Evolutionary conservation across 345 rosid species (phyloP), one percentile per base, ranked within the genome.

Genomic region (Anacardium occidentale): DNA sequence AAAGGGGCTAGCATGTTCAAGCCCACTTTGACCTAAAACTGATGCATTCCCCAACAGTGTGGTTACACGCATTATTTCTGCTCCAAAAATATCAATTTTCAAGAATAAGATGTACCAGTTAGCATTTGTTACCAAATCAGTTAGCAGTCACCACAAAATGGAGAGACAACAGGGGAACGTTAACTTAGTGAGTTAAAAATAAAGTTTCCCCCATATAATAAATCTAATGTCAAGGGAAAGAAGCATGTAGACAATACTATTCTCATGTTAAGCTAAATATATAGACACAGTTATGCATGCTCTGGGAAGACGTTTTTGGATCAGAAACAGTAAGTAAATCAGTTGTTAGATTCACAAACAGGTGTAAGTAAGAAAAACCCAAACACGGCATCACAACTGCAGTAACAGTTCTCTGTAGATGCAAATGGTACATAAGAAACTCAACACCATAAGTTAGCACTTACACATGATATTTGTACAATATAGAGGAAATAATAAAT

Each of bases 51-150:
- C 97, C 98, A 95, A 90, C 83, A 90, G 90, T 71, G 97, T 85
- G 71, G 98, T 94, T 88, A 94, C 98, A 90, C 94, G 97, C 94
- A 88, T 82, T 77, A 94, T 94, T 87, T 94, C 97, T 91, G 98
- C 88, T 94, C 81, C 94, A 91, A 91, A 88, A 88, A 91, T 86
- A 92, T 94, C 93, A 90, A 84, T 91, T 91, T 89, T 81, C 96
- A 90, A 90, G 93, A 90, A 86, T 80, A 94, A 94, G 86, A 90
- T 88, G 96, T 88, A 89, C 85, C 89, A 61, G 97, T 94, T 83
- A 94, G 98, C 87, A 88, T 84, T 84, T 70, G 91, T 85, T 84
- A 85, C 82, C 72, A 83, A 80, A 83, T 84, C 68, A 74, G 96
- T 88, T 81, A 85, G 85, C 85, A 83, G 85, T 77, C 80, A 85